phyloP scores from a whole-genome alignment of 2,329 filamentous ascomycete genomes.

The Fusarium foetens region DNA sequence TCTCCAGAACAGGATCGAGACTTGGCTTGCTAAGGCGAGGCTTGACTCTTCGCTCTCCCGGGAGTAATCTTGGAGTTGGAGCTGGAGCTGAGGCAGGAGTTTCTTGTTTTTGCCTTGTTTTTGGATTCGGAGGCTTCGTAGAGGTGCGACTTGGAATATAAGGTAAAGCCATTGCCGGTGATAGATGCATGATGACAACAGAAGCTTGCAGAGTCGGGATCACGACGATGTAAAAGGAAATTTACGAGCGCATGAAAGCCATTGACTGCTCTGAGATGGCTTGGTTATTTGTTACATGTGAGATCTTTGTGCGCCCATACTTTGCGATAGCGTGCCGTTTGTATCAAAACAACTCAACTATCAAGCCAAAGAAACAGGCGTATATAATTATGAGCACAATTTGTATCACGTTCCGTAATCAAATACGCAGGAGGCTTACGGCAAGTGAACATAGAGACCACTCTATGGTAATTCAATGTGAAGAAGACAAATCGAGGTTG shows the following conservation, averaged over 20 bases:
- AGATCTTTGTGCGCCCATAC: not conserved
- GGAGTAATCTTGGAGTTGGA: slow-evolving; percentile 8
- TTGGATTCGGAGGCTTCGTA: slow-evolving; percentile 1
- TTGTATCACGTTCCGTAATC: slow-evolving; percentile 5
- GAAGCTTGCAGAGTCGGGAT: not conserved
- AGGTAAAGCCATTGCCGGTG: slow-evolving; percentile 25
- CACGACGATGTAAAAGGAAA: not conserved
- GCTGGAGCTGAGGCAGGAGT: not conserved
- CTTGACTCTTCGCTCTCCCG: slow-evolving; percentile 34
- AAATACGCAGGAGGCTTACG: not conserved
- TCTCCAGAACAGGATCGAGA: slow-evolving; percentile 48
- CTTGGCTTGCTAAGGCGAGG: slow-evolving; percentile 32
- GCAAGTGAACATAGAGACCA: not conserved
- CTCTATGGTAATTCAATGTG: not conserved
- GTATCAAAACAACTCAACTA: not conserved
- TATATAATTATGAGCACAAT: slow-evolving; percentile 2
- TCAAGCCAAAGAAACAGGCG: not conserved
- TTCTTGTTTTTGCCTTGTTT: slow-evolving; percentile 11
- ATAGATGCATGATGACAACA: slow-evolving; percentile 18
- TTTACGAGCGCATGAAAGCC: not conserved
- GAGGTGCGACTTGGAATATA: not conserved
- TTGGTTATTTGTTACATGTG: not conserved
- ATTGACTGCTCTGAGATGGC: not conserved
- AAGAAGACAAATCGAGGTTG: not conserved
- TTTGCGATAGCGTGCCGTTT: not conserved